Evolutionary conservation across 176 grass and related monocot species (phyloP), one percentile per base, ranked within the genome.

Genomic region (Oryza meridionalis): DNA sequence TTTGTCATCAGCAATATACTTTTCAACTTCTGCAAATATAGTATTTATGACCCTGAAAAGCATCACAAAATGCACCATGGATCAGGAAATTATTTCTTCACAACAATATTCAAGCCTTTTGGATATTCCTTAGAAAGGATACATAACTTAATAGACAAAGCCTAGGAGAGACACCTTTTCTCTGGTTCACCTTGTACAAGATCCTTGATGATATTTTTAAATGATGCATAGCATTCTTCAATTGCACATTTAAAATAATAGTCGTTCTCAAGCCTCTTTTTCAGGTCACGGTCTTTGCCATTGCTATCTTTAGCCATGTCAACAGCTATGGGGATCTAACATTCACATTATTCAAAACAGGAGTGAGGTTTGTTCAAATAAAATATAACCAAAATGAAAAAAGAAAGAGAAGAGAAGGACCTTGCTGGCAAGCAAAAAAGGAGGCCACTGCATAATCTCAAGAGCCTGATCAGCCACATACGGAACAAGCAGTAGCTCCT

Each of bases 381-480:
- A 44, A 82, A 35, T 74, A 74, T 25, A 73, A 90, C 78, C 3
- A 29, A 53, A 86, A 72, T 11, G 82, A 77, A 49, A 67, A 69
- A 45, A 32, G 77, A 69, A 87, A 37, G 35, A 55, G 14, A 0
- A 73, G 58, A 82, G 10, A 82, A 69, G 50, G 55, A 98, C 95
- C 95, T 93, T 98, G 90, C 95, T 93, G 17, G 92, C 92, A 88
- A 98, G 95, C 76, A 98, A 81, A 84, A 98, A 98, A 43, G 95
- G 95, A 88, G 95, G 95, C 95, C 95, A 98, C 53, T 98, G 95
- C 31, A 86, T 81, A 59, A 98, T 76, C 47, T 83, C 73, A 87
- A 98, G 88, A 83, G 82, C 76, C 43, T 69, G 85, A 87, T 98
- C 92, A 67, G 92, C 89, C 80, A 91, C 87, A 88, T 98, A 98